phyloP scores from a whole-genome alignment of 306 rosid species.

The Vigna unguiculata region DNA sequence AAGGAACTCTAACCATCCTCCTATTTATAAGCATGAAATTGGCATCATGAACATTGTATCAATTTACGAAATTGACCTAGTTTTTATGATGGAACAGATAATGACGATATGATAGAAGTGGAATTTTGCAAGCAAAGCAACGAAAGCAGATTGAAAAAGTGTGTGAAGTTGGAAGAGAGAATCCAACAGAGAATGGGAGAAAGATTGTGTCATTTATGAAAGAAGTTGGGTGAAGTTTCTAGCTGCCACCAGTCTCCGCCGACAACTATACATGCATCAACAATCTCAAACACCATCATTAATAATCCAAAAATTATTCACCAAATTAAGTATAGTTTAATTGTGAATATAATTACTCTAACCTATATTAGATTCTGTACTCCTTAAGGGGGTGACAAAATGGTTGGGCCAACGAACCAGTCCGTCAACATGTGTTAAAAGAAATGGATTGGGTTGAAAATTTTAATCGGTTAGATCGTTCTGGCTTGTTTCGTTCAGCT shows the following conservation, averaged over 20 bases:
- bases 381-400: too few relatives aligned
- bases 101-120: background rate
- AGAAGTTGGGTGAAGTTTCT: conserved; percentile 51
- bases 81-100: conserved; percentile 1
- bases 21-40: conserved; percentile 45
- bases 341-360: too few relatives aligned
- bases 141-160: background rate
- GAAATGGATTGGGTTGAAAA: too few relatives aligned
- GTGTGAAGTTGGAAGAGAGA: background rate
- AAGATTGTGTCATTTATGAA: background rate
- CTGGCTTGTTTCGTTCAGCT: too few relatives aligned
- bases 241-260: conserved; percentile 34
- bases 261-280: background rate
- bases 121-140: conserved; percentile 8
- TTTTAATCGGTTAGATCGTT: too few relatives aligned
- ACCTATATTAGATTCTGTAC: too few relatives aligned
- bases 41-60: background rate
- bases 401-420: too few relatives aligned
- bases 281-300: background rate
- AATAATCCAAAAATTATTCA: background rate
- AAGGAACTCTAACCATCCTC: background rate
- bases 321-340: too few relatives aligned
- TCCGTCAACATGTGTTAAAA: too few relatives aligned
- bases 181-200: background rate
- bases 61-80: conserved; percentile 33